Evolutionary conservation across 2,329 filamentous ascomycete species (phyloP).

Genomic region (Aspergillus pseudoterreus): DNA sequence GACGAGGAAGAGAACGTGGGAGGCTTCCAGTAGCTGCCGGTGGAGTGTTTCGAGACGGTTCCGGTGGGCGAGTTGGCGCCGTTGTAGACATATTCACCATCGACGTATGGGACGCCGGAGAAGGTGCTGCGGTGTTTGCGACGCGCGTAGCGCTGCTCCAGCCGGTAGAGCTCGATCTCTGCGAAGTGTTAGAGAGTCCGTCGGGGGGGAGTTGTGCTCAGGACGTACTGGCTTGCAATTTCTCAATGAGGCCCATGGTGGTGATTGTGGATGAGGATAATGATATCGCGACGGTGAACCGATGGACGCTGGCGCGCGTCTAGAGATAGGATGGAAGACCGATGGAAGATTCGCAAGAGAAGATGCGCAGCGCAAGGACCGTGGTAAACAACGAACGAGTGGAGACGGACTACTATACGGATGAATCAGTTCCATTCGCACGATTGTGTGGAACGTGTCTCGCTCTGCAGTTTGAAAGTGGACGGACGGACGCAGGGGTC

Average conservation of each 20-base stretch:
- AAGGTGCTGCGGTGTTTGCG: constrained; percentile 88
- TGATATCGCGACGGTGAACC: background rate
- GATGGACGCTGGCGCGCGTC: background rate
- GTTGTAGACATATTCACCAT: constrained; percentile 79
- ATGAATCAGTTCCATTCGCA: background rate
- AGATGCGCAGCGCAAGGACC: background rate
- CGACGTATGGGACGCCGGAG: constrained; percentile 84
- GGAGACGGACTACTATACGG: background rate
- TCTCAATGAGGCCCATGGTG: constrained; percentile 50
- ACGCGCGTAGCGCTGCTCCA: constrained; percentile 92
- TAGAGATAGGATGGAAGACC: background rate
- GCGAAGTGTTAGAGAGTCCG: constrained; percentile 23
- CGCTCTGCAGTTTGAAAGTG: background rate
- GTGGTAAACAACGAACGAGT: background rate
- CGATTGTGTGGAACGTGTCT: background rate
- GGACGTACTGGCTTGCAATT: constrained; percentile 48
- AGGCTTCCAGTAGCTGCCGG: constrained; percentile 30
- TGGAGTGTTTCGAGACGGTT: constrained; percentile 38
- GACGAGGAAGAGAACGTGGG: constrained; percentile 24
- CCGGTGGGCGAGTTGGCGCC: constrained; percentile 33
- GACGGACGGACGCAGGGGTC: no score
- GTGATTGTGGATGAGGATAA: background rate
- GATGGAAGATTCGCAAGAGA: no score
- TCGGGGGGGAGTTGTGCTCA: background rate
- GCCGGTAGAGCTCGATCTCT: constrained; percentile 83